Percentiles rank a stretch among this genome's conserved stretches.
Conservation (phyloP, 2,329 filamentous ascomycete species). For the Fusarium transvaalense region DNA sequence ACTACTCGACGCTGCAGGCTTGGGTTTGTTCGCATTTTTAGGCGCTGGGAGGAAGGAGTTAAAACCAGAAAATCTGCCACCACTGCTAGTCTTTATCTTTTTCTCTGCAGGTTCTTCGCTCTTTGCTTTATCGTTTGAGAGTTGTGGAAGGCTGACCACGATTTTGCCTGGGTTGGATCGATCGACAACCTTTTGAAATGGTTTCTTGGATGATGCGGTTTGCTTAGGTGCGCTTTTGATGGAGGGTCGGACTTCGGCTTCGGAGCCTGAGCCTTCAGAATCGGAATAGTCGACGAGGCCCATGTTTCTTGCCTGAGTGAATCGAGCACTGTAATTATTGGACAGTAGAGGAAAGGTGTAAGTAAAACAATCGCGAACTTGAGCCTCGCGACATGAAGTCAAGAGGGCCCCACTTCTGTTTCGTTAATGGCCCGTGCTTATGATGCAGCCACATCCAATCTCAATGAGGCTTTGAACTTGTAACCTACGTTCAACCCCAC, state of each 20-base stretch:
- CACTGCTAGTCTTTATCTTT: conserved; percentile 68
- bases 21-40: conserved; percentile 67
- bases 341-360: conserved; percentile 6
- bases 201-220: conserved; percentile 64
- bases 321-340: background rate
- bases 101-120: conserved; percentile 72
- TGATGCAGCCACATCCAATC: conserved; percentile 36
- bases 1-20: conserved; percentile 42
- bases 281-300: conserved; percentile 87
- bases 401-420: conserved; percentile 32
- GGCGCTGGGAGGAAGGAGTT: conserved; percentile 89
- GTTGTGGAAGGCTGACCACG: conserved; percentile 78
- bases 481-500: conserved; percentile 21
- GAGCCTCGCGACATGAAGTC: conserved; percentile 21
- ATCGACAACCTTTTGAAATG: conserved; percentile 85
- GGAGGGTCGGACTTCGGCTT: conserved; percentile 55
- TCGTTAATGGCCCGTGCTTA: conserved; percentile 30
- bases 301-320: conserved; percentile 63
- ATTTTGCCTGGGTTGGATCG: conserved; percentile 86
- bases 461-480: conserved; percentile 40
- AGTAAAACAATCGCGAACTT: conserved; percentile 21
- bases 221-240: conserved; percentile 50
- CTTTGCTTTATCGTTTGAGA: conserved; percentile 54
- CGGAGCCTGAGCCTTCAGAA: conserved; percentile 81
- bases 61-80: conserved; percentile 81